phyloP scores from a whole-genome alignment of 2,329 filamentous ascomycete species.

The Monosporascus sp. region DNA sequence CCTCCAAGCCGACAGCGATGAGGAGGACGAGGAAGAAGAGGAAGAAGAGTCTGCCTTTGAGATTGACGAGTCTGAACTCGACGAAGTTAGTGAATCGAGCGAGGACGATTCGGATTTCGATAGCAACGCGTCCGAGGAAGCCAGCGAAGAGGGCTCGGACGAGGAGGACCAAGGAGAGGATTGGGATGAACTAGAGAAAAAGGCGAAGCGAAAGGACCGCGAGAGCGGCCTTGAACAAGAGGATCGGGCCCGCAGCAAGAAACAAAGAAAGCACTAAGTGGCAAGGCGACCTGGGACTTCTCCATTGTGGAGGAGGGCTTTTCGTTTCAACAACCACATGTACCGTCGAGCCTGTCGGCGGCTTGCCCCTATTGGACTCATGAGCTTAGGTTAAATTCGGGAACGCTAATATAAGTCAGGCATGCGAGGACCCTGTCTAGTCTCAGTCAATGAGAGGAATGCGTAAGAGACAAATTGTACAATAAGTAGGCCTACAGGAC shows the following conservation, averaged over 20 bases:
- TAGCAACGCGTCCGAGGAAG: conserved; percentile 79
- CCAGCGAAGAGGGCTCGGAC: conserved; percentile 68
- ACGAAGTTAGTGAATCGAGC: conserved; percentile 69
- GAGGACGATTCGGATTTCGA: conserved; percentile 92
- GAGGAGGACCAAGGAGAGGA: conserved; percentile 75
- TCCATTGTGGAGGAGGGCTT: background rate
- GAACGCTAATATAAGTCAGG: too few relatives aligned
- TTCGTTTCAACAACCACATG: background rate
- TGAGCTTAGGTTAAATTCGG: too few relatives aligned
- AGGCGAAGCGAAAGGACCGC: conserved; percentile 79
- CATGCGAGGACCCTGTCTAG: too few relatives aligned
- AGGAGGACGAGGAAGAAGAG: conserved; percentile 73
- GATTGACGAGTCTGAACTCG: conserved; percentile 79
- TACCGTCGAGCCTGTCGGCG: too few relatives aligned
- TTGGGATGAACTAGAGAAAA: conserved; percentile 92
- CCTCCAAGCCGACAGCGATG: conserved; percentile 80
- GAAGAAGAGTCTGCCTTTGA: conserved; percentile 93
- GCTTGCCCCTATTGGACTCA: too few relatives aligned
- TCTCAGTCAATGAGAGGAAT: too few relatives aligned
- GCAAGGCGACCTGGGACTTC: conserved; percentile 1
- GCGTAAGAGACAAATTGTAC: too few relatives aligned
- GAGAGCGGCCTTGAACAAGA: conserved; percentile 68
- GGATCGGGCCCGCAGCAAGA: conserved; percentile 66
- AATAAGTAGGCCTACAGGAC: too few relatives aligned
- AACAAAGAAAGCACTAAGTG: conserved; percentile 45